Conservation (phyloP, 2,329 filamentous ascomycete species). For the Myriosclerotinia curreyana region DNA sequence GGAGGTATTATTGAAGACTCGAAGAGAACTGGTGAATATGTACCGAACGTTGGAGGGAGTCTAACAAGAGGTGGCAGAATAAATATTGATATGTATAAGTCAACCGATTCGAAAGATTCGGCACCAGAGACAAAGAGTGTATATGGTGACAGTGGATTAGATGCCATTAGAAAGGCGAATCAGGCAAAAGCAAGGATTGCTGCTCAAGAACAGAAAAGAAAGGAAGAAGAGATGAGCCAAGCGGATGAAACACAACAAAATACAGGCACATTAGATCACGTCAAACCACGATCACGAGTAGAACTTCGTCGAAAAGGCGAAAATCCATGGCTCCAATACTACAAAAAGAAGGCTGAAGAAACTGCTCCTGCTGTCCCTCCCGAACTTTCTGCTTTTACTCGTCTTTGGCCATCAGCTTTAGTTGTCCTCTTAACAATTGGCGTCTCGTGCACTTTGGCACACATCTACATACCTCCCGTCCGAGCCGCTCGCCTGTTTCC, state of each 20-base stretch:
- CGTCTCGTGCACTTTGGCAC: conserved; percentile 45
- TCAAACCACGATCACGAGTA: conserved; percentile 29
- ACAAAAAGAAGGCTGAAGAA: conserved; percentile 48
- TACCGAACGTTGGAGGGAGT: conserved; percentile 31
- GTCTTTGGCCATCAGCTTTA: conserved; percentile 54
- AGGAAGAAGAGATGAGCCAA: conserved; percentile 42
- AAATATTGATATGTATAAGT: conserved; percentile 12
- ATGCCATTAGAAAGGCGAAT: conserved; percentile 54
- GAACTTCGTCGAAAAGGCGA: conserved; percentile 34
- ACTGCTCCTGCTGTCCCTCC: conserved; percentile 50
- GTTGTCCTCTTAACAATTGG: conserved; percentile 48
- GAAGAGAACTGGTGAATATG: conserved; percentile 35
- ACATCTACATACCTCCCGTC: conserved; percentile 52
- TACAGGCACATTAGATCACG: conserved; percentile 32
- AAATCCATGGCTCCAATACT: conserved; percentile 35
- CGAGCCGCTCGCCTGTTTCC: conserved; percentile 53
- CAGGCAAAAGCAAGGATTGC: conserved; percentile 43
- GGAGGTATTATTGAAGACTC: conserved; percentile 36
- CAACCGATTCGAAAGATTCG: neutral
- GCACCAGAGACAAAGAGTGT: conserved; percentile 41
- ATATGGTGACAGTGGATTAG: conserved; percentile 57
- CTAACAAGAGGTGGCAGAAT: conserved; percentile 6
- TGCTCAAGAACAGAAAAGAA: conserved; percentile 47
- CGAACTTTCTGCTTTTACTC: conserved; percentile 51
- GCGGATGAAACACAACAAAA: conserved; percentile 40